Evolutionary conservation across 78 protist genomes (phyloP).

Genomic region (Isochrysis galbana): DNA sequence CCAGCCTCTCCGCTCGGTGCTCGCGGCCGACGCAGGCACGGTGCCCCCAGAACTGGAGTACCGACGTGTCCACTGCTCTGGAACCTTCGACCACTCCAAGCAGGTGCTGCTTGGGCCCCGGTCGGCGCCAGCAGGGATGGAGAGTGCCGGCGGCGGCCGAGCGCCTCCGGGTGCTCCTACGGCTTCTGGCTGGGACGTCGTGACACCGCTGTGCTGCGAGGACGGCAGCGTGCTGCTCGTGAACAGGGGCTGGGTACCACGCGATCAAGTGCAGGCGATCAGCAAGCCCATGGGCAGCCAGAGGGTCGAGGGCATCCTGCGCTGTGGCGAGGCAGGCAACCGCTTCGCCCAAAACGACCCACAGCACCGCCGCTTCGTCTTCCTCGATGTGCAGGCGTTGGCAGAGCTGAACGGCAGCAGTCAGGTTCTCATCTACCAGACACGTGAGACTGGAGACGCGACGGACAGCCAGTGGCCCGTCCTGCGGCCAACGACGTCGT

Average conservation of each 20-base stretch:
- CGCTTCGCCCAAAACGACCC: neutral
- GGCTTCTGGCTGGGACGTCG: neutral
- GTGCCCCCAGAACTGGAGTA: neutral
- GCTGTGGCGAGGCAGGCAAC: neutral
- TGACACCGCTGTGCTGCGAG: neutral
- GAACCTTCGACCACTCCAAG: neutral
- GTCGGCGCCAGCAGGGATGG: neutral
- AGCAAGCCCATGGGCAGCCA: neutral
- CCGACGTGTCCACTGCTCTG: neutral
- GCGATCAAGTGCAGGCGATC: neutral
- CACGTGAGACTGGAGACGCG: neutral
- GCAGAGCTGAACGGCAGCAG: neutral
- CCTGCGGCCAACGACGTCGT: neutral
- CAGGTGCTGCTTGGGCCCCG: neutral
- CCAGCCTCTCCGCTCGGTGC: neutral
- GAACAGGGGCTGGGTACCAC: slow-evolving; percentile 7
- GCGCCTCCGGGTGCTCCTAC: neutral
- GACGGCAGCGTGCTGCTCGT: neutral
- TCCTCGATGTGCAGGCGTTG: neutral
- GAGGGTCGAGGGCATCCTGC: neutral
- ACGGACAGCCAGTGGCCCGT: neutral
- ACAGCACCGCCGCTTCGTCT: neutral
- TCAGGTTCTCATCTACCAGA: neutral
- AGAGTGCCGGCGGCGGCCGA: neutral
- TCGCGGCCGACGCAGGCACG: neutral